Base-by-base conservation (phyloP, 768 basidiomycete species). In the Tulasnella sp. region DNA sequence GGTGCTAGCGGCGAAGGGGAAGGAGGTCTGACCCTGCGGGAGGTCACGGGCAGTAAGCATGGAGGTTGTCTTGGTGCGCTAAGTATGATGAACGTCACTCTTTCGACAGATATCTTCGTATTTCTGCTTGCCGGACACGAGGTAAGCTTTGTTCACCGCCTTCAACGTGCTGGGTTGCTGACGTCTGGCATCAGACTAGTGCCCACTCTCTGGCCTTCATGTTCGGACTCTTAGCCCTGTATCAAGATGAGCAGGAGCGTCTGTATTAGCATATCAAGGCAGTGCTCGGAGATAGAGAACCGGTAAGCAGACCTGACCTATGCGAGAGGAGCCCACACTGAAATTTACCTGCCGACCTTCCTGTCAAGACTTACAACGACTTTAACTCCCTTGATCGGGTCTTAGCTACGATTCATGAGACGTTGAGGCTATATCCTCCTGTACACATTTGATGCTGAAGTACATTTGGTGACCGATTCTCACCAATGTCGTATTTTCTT, bases 171-270 rank as follows among this genome's bases (percentile, higher is more conserved):
- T n/a, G 22, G 21, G 21, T 24, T 15, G 30, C 22, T 1, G 15
- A 38, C 12, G 9, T 24, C 17, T n/a, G 17, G 29, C 22, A 7
- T 8, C n/a, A 60, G 50, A 60, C 59, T 9, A 52, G 30, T 29
- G 50, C 59, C 4, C 59, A 60, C 34, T 45, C 59, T 38, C 24
- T 60, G 10, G 59, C 49, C n/a, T 60, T 42, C 19, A n/a, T 60
- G 41, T 53, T 60, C n/a, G 59, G 59, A 2, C 31, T 42, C 27
- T 42, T 60, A 2, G 59, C 59, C 3, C 27, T 42, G 2, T 19
- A 60, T 24, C 59, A 27, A 22, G 49, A 42, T 27, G 50, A 60
- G 59, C 59, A 60, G 31, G 59, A 60, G 49, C 22, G 22, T 7
- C 24, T 60, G 17, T 60, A 60, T 29, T 4, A 51, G 7, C 48